A percentile compares a stretch with the other conserved stretches of the same genome.
Conservation (phyloP, 495 filamentous ascomycete genomes). For the Gamarada debralockiae region DNA sequence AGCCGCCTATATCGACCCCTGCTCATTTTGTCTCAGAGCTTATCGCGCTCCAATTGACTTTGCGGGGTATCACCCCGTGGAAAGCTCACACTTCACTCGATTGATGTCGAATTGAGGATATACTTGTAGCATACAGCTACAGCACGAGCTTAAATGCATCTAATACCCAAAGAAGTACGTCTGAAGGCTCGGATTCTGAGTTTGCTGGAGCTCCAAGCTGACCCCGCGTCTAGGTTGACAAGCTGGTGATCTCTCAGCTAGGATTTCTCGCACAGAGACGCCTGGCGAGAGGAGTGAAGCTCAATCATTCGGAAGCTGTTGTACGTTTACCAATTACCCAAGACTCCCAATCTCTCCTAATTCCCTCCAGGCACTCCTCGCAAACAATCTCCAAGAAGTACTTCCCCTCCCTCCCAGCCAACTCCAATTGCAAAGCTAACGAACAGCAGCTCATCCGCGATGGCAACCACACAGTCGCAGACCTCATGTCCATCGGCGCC, state of each 20-base stretch:
- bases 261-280: conserved; percentile 85
- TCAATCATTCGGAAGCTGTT: conserved; percentile 90
- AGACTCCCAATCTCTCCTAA: background rate
- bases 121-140: background rate
- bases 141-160: conserved; percentile 57
- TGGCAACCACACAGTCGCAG: conserved; percentile 87
- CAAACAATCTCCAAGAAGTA: conserved; percentile 86
- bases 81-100: background rate
- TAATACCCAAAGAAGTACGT: conserved; percentile 80
- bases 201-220: background rate
- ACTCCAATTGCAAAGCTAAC: background rate
- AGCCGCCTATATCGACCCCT: too few relatives aligned
- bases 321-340: conserved; percentile 44
- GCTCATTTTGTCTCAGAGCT: too few relatives aligned
- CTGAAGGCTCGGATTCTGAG: background rate
- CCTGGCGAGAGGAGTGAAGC: conserved; percentile 79
- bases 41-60: background rate
- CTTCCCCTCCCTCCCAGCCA: conserved; percentile 1
- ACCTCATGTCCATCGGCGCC: conserved; percentile 88
- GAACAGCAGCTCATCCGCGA: conserved; percentile 79
- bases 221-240: conserved; percentile 67
- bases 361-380: conserved; percentile 70
- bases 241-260: conserved; percentile 88
- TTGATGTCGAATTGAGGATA: background rate
- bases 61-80: conserved; percentile 1